A percentile compares a stretch with the other conserved stretches of the same genome.
These are phyloP conservation scores for Cutaneotrichosporon spelunceum DNA, from an alignment of 1,284 basidiomycete species.

Conservation along the genomic window DNA sequence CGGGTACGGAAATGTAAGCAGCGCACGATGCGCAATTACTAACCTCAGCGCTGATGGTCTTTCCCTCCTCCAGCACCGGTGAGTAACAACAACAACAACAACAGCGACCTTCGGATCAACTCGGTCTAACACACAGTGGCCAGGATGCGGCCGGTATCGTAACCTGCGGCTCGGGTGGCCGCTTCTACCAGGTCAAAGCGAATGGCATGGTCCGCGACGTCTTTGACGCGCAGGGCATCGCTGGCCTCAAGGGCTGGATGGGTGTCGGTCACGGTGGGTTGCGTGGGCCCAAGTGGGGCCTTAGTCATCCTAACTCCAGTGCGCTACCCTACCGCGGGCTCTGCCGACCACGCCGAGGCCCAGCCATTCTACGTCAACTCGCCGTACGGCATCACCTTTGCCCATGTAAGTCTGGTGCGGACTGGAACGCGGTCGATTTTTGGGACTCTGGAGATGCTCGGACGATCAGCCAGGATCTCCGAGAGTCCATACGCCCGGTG, in stretches of 20 bases:
- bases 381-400: conserved; percentile 90
- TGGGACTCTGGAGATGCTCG: background rate
- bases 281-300: background rate
- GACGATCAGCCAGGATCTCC: background rate
- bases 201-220: conserved; percentile 99
- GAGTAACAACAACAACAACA: too few species aligned
- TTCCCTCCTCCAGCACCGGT: conserved; percentile 33
- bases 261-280: conserved; percentile 90
- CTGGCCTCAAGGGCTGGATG: conserved; percentile 85
- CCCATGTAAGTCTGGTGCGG: conserved; percentile 66
- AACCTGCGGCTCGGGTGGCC: conserved; percentile 90
- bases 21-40: conserved; percentile 4
- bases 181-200: conserved; percentile 98
- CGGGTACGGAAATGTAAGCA: conserved; percentile 70
- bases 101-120: background rate
- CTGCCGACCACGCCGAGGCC: conserved; percentile 95
- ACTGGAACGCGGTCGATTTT: background rate
- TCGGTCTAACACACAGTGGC: conserved; percentile 54
- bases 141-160: conserved; percentile 99
- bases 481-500: background rate
- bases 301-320: conserved; percentile 56
- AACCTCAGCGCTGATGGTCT: conserved; percentile 66
- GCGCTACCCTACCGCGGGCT: conserved; percentile 95
- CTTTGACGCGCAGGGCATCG: conserved; percentile 77
- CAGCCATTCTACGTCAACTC: conserved; percentile 99